These are phyloP conservation scores for Epichloe typhina DNA, from an alignment of 2,329 filamentous ascomycete genomes.

Conservation along the genomic window DNA sequence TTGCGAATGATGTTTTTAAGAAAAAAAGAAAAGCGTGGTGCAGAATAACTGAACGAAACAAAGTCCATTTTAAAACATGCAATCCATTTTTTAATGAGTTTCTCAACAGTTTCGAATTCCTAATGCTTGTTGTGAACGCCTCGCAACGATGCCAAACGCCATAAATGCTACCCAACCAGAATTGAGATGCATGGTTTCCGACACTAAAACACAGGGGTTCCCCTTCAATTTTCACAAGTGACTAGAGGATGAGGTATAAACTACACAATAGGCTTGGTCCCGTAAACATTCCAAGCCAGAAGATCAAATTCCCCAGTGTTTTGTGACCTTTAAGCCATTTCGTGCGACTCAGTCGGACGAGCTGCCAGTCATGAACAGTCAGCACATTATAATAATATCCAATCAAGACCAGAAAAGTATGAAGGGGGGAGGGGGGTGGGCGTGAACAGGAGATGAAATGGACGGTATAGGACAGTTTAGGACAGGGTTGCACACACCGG, in stretches of 20 bases:
- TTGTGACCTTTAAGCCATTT: slow-evolving; percentile 48
- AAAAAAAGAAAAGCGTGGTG: slow-evolving; percentile 4
- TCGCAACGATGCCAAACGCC: not conserved
- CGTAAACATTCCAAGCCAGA: slow-evolving; percentile 69
- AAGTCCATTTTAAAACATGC: not conserved
- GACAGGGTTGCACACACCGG: slow-evolving; percentile 32
- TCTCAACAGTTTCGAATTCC: not conserved
- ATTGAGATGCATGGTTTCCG: no score
- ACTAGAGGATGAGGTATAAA: slow-evolving; percentile 43
- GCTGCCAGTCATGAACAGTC: slow-evolving; percentile 15
- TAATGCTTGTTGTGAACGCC: no score
- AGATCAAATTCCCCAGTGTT: slow-evolving; percentile 58
- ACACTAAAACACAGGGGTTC: not conserved
- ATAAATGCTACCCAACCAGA: not conserved
- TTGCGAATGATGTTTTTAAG: not conserved
- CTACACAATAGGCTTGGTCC: slow-evolving; percentile 56
- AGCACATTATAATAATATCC: not conserved
- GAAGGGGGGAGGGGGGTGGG: no score
- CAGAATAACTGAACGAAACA: not conserved
- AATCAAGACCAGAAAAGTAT: not conserved
- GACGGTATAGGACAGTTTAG: not conserved
- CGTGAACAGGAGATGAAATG: not conserved
- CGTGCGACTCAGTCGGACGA: slow-evolving; percentile 54
- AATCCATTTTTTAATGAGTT: not conserved
- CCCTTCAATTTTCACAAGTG: not conserved